Evolutionary conservation across 257 asterid genomes (phyloP), one percentile per base, ranked within the genome.

Genomic region (Fraxinus pennsylvanica): DNA sequence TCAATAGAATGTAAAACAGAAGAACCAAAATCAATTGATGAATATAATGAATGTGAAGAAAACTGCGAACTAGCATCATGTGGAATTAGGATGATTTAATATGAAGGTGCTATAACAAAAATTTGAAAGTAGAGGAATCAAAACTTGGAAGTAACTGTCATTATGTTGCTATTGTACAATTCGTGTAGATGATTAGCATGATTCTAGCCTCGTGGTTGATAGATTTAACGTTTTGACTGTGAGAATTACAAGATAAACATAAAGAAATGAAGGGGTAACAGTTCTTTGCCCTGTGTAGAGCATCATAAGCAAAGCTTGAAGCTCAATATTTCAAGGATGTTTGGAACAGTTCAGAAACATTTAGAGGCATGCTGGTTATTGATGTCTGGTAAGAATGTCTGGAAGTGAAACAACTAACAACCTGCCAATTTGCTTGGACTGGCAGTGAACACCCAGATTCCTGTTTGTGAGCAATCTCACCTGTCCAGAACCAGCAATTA

Each of bases 351-450:
- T 25, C 27, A 61, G 33, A 9, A 61, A 57, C 3, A 8, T 61
- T 61, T 9, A 25, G 17, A 61, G 17, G 32, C 32, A 61, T 22
- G 68, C 17, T 9, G 33, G 17, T 61, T 61, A 61, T 9, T 61
- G 68, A 61, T 21, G 68, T 61, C 33, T 21, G 4, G 52, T 43
- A 43, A 43, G 15, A 43, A 43, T 43, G 4, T 10, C 52, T 43
- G 15, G 19, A 43, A 25, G 25, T 6, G 63, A 22, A 35, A 5
- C 45, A 47, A 71, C 32, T 41, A 59, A 78, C 73, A 77, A 84
- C 93, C 89, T 90, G 94, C 94, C 87, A 89, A 82, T 82, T 87
- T 77, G 80, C 80, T 81, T 81, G 92, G 79, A 73, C 83, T 71
- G 86, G 85, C 76, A 84, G 72, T 75, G 88, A 74, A 81, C 61